phyloP scores from a whole-genome alignment of 257 asterid genomes.

The Nicotiana tomentosiformis region DNA sequence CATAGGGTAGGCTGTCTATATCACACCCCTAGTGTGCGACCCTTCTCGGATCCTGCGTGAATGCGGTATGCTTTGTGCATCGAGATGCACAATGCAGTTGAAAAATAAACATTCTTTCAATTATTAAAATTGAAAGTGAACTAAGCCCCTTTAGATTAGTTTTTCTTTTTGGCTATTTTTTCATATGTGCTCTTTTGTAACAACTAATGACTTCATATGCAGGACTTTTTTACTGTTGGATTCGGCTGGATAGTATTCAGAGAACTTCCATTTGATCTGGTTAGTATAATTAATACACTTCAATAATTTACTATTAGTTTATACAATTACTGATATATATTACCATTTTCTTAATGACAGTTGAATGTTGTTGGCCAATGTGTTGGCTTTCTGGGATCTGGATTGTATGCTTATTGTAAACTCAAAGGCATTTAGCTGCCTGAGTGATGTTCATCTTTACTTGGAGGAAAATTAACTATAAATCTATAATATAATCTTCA shows the following conservation, averaged over 20 bases:
- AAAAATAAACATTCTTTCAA: too few species aligned
- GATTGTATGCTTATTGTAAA: slow-evolving; percentile 17
- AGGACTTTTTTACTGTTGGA: slow-evolving; percentile 22
- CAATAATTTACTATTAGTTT: background rate
- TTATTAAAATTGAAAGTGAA: background rate
- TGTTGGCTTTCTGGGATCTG: slow-evolving; percentile 19
- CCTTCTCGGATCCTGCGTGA: too few species aligned
- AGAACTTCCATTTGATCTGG: slow-evolving; percentile 24
- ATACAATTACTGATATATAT: background rate
- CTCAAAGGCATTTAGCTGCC: slow-evolving; percentile 12
- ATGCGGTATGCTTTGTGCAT: too few species aligned
- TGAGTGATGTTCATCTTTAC: background rate
- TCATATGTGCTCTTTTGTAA: background rate
- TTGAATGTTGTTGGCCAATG: slow-evolving; percentile 19
- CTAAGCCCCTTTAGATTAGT: background rate
- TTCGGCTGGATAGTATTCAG: slow-evolving; percentile 20
- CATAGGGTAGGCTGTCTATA: too few species aligned
- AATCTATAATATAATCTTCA: background rate
- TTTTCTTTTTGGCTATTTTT: background rate
- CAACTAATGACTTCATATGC: background rate
- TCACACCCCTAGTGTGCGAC: too few species aligned
- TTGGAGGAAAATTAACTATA: background rate
- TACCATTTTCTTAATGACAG: slow-evolving; percentile 8
- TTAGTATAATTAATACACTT: background rate
- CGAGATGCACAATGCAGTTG: too few species aligned